Evolutionary conservation across 306 rosid genomes (phyloP).

Genomic region (Sesbania bispinosa): DNA sequence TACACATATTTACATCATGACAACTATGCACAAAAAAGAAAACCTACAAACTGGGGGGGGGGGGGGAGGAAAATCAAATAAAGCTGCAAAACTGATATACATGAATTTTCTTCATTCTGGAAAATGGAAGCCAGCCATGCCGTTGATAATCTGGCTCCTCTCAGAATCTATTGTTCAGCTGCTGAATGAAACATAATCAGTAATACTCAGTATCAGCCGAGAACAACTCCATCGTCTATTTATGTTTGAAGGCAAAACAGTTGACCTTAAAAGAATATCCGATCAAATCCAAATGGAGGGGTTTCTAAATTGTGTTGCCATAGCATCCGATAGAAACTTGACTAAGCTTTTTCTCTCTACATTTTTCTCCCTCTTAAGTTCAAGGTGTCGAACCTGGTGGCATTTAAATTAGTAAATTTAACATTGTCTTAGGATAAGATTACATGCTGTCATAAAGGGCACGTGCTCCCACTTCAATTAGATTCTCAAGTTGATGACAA

Average conservation of each 20-base stretch:
- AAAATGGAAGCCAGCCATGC: slow-evolving; percentile 3
- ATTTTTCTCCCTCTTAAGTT: slow-evolving; percentile 76
- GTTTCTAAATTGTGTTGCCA: slow-evolving; percentile 73
- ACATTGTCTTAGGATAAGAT: slow-evolving; percentile 14
- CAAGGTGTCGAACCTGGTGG: slow-evolving; percentile 88
- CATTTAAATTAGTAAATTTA: slow-evolving; percentile 14
- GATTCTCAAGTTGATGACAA: background rate
- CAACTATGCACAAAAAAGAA: background rate
- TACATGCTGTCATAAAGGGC: slow-evolving; percentile 2
- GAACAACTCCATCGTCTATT: slow-evolving; percentile 22
- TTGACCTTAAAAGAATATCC: slow-evolving; percentile 1
- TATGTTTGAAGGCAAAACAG: slow-evolving; percentile 9
- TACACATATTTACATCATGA: slow-evolving; percentile 25
- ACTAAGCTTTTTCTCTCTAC: slow-evolving; percentile 56
- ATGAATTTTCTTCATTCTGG: background rate
- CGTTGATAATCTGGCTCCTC: slow-evolving; percentile 10
- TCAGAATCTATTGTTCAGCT: background rate
- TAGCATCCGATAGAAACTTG: slow-evolving; percentile 68
- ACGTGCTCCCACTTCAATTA: background rate
- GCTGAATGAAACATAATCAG: slow-evolving; percentile 3
- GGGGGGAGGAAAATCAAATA: background rate
- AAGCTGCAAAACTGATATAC: slow-evolving; percentile 29
- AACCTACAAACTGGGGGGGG: background rate
- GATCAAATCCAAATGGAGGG: slow-evolving; percentile 73
- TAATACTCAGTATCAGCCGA: background rate